Percentiles rank a stretch among this genome's conserved stretches.
Conservation (phyloP, 1,284 basidiomycete genomes). For the Porodaedalea pini region DNA sequence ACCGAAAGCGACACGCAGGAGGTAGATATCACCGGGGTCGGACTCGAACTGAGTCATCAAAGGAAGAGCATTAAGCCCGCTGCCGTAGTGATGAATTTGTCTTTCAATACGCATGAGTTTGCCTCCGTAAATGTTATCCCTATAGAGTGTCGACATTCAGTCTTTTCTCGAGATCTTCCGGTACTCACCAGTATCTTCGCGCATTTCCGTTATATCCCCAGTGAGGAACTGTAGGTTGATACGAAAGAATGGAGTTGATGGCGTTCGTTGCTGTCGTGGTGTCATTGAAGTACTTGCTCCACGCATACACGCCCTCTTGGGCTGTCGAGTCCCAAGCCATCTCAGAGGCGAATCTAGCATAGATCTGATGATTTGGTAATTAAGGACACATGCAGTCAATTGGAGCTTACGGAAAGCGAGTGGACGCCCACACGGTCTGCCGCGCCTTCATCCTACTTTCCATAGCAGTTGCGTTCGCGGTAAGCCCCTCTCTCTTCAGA, state of each 20-base stretch:
- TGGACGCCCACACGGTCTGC: slow-evolving; percentile 42
- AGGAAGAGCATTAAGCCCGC: slow-evolving; percentile 54
- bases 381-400: not conserved
- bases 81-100: slow-evolving; percentile 60
- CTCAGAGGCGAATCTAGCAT: slow-evolving; percentile 50
- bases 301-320: slow-evolving; percentile 54
- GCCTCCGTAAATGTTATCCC: slow-evolving; percentile 58
- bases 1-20: slow-evolving; percentile 51
- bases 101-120: slow-evolving; percentile 55
- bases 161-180: not conserved
- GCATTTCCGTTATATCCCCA: slow-evolving; percentile 65
- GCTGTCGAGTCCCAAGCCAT: slow-evolving; percentile 65
- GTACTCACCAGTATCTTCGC: slow-evolving; percentile 48
- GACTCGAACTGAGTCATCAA: slow-evolving; percentile 48
- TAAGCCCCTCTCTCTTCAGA: slow-evolving; percentile 50
- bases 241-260: slow-evolving; percentile 56
- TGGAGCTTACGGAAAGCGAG: slow-evolving; percentile 47
- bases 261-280: slow-evolving; percentile 48
- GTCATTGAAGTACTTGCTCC: slow-evolving; percentile 55
- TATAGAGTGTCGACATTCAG: slow-evolving; percentile 22
- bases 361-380: not conserved
- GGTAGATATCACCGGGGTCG: slow-evolving; percentile 46
- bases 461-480: slow-evolving; percentile 45
- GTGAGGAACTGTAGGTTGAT: slow-evolving; percentile 54
- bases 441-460: slow-evolving; percentile 47